Evolutionary conservation across 2,329 filamentous ascomycete species (phyloP), one percentile per base, ranked within the genome.

Genomic region (Periconia digitata): DNA sequence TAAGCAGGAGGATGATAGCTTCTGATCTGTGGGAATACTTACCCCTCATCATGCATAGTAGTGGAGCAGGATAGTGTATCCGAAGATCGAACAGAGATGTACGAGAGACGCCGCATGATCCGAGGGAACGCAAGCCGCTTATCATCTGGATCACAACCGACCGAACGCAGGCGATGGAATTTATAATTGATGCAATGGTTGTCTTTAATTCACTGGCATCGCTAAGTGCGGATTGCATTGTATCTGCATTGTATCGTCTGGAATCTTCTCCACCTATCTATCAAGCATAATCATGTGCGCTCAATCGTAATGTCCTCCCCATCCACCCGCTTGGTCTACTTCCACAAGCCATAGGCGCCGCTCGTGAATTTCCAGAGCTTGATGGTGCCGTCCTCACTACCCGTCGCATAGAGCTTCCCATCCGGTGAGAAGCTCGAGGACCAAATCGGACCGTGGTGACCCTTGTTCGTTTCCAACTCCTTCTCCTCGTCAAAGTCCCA

Each of bases 381-480:
- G 71, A 99, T 95, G 0, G 94, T 99, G 35, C 94, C 94, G 64
- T 99, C 94, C 69, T 99, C 94, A 41, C 92, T 96, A 23, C 90
- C 94, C 1, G 94, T 99, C 1, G 92, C 94, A 67, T 97, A 99
- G 7, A 99, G 77, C 69, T 95, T 96, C 40, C 92, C 92, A 65
- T 99, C 94, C 0, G 94, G 94, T 0, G 92, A 94, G 72, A 96
- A 99, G 47, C 87, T 87, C 50, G 95, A 85, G 6, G 91, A 96
- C 94, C 94, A 99, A 53, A 99, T 94, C 1, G 92, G 92, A 1
- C 94, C 94, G 65, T 99, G 94, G 61, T 99, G 94, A 20, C 94
- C 94, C 74, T 96, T 96, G 75, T 95, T 90, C 12, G 92, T 87
- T 69, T 97, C 94, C 37, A 96, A 76, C 71, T 96, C 91, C 56